phyloP scores from a whole-genome alignment of 2,329 filamentous ascomycete genomes.

The Alternaria postmessia region DNA sequence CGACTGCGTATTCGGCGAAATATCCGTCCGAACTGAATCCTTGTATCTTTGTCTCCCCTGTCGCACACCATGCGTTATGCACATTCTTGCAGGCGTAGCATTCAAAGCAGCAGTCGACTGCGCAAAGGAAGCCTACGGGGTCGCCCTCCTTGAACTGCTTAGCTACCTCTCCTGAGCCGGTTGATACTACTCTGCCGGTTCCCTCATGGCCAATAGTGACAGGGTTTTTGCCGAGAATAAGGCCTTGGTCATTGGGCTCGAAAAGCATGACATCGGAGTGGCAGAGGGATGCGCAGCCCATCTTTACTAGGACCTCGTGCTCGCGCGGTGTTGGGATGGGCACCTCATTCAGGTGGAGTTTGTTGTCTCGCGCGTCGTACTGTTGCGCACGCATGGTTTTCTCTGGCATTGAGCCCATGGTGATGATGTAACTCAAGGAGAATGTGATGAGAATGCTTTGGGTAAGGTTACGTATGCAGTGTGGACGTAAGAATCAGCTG shows the following conservation, averaged over 20 bases:
- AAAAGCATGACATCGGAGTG: constrained; percentile 52
- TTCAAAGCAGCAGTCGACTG: constrained; percentile 45
- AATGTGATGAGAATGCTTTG: not conserved
- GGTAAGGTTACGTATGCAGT: not conserved
- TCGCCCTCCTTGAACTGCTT: constrained; percentile 43
- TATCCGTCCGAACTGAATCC: constrained; percentile 41
- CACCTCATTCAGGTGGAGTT: constrained; percentile 54
- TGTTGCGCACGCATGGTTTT: constrained; percentile 42
- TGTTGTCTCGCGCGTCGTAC: constrained; percentile 46
- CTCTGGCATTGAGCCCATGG: constrained; percentile 24
- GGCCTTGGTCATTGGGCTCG: constrained; percentile 46
- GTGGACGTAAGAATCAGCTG: not conserved
- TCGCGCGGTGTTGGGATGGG: constrained; percentile 54
- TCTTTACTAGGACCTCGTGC: constrained; percentile 54
- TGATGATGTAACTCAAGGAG: not conserved
- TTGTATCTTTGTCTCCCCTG: constrained; percentile 42
- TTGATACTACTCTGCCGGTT: constrained; percentile 36
- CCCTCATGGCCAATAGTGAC: constrained; percentile 48
- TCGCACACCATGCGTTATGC: constrained; percentile 41
- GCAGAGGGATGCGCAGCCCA: constrained; percentile 52
- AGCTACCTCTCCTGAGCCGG: constrained; percentile 34
- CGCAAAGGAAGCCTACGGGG: constrained; percentile 44
- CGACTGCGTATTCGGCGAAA: constrained; percentile 43
- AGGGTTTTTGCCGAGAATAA: constrained; percentile 42
- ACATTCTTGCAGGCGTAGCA: constrained; percentile 41